These are phyloP conservation scores for Nakazawaea populi DNA, from an alignment of 805 yeast species.

Conservation along the genomic window DNA sequence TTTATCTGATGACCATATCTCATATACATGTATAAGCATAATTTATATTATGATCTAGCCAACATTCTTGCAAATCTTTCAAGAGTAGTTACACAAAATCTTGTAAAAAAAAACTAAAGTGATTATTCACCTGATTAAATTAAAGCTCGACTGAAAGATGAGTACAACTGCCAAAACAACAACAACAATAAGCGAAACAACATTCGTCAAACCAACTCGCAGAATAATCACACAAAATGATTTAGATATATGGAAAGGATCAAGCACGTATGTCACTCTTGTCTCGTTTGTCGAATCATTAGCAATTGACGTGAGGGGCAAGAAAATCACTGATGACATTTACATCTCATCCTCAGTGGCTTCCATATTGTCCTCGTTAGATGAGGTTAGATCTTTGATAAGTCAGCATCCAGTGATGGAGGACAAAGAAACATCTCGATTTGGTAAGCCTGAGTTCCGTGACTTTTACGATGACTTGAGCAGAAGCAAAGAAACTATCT, in stretches of 20 bases:
- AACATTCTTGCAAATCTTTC: too few relatives aligned
- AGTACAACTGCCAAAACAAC: not conserved
- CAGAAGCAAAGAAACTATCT: constrained; percentile 18
- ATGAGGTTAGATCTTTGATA: constrained; percentile 37
- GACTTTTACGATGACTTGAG: constrained; percentile 70
- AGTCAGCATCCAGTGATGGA: constrained; percentile 59
- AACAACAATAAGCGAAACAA: not conserved
- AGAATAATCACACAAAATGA: constrained; percentile 55
- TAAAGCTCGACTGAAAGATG: not conserved
- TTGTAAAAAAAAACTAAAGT: too few relatives aligned
- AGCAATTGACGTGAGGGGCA: constrained; percentile 61
- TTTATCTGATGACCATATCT: not conserved
- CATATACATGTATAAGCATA: not conserved
- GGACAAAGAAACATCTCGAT: constrained; percentile 63
- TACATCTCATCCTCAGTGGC: constrained; percentile 28
- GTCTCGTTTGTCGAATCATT: constrained; percentile 49
- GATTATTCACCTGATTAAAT: too few relatives aligned
- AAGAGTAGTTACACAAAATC: too few relatives aligned
- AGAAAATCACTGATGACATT: constrained; percentile 41
- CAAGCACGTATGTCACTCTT: constrained; percentile 44
- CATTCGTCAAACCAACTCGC: constrained; percentile 1
- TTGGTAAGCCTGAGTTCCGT: constrained; percentile 86
- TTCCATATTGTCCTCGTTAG: constrained; percentile 35
- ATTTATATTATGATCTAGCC: too few relatives aligned
- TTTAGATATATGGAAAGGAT: constrained; percentile 50